Percentiles rank a stretch among this genome's conserved stretches.
phyloP scores from a whole-genome alignment of 2,329 filamentous ascomycete genomes.

The Aureobasidium sp. region DNA sequence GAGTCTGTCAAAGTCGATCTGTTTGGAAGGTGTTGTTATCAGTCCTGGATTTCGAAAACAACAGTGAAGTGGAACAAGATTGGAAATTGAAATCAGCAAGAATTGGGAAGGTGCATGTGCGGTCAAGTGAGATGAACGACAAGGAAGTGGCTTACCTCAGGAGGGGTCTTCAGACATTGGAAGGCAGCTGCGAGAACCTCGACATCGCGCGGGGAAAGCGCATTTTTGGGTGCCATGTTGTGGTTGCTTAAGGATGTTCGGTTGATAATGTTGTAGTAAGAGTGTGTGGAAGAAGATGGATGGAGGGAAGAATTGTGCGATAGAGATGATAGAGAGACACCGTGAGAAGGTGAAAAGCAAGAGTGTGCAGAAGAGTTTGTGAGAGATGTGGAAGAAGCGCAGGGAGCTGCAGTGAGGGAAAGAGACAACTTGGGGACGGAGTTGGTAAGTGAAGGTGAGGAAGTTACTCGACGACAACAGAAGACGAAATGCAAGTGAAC shows the following conservation, averaged over 20 bases:
- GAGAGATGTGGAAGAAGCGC: neutral
- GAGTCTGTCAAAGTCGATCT: slow-evolving; percentile 36
- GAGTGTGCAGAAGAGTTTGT: neutral
- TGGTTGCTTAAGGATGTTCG: neutral
- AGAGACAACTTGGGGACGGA: too few relatives aligned
- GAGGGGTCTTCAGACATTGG: slow-evolving; percentile 17
- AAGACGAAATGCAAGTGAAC: neutral
- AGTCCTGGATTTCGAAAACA: neutral
- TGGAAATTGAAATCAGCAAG: neutral
- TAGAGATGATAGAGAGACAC: neutral
- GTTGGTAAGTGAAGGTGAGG: neutral
- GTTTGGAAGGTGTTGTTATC: neutral
- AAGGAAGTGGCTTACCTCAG: neutral
- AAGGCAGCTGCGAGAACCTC: slow-evolving; percentile 19
- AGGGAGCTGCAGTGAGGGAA: neutral
- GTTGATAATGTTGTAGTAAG: neutral
- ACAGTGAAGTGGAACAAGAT: neutral
- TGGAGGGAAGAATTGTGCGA: neutral
- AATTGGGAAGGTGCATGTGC: too few relatives aligned
- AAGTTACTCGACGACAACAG: neutral
- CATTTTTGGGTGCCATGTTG: neutral
- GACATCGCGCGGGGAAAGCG: slow-evolving; percentile 19
- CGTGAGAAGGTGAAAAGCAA: neutral
- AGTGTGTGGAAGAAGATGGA: neutral
- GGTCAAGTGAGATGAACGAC: too few relatives aligned